A percentile compares a stretch with the other conserved stretches of the same genome.
These are phyloP conservation scores for Artemisia annua DNA, from an alignment of 129 eudicot species.

Conservation along the genomic window DNA sequence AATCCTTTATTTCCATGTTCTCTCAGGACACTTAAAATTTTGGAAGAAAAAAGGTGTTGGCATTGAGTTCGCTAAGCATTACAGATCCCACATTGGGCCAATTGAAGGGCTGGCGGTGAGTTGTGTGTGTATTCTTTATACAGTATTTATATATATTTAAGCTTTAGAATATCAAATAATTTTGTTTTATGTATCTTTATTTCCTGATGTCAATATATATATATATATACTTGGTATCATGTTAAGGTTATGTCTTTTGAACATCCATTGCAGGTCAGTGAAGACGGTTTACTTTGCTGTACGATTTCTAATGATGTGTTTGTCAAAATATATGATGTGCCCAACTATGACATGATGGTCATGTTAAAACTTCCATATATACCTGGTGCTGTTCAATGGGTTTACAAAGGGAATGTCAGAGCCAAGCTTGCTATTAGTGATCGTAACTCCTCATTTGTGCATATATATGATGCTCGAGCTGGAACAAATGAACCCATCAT, in stretches of 20 bases:
- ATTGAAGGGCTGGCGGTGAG: conserved; percentile 96
- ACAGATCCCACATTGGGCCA: conserved; percentile 93
- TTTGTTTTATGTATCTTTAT: background rate
- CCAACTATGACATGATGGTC: conserved; percentile 95
- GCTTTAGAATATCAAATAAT: background rate
- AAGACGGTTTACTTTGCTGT: conserved; percentile 92
- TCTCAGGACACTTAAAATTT: conserved; percentile 85
- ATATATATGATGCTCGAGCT: conserved; percentile 85
- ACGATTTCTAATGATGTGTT: conserved; percentile 82
- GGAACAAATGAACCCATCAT: conserved; percentile 83
- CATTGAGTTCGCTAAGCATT: conserved; percentile 94
- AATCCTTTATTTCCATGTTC: conserved; percentile 5
- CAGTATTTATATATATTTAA: background rate
- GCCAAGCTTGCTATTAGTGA: conserved; percentile 92
- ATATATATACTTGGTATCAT: background rate
- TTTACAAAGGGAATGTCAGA: conserved; percentile 80
- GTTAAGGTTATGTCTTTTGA: conserved; percentile 19
- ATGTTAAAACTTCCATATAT: conserved; percentile 84
- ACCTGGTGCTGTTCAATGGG: conserved; percentile 93
- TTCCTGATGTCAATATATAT: background rate
- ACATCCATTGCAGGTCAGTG: conserved; percentile 68
- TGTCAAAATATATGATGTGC: conserved; percentile 89
- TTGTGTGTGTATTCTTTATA: conserved; percentile 8
- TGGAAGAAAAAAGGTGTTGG: conserved; percentile 96
- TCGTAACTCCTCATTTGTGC: conserved; percentile 67